Evolutionary conservation across 495 filamentous ascomycete genomes (phyloP).

Genomic region (Penicillium maclennaniae): DNA sequence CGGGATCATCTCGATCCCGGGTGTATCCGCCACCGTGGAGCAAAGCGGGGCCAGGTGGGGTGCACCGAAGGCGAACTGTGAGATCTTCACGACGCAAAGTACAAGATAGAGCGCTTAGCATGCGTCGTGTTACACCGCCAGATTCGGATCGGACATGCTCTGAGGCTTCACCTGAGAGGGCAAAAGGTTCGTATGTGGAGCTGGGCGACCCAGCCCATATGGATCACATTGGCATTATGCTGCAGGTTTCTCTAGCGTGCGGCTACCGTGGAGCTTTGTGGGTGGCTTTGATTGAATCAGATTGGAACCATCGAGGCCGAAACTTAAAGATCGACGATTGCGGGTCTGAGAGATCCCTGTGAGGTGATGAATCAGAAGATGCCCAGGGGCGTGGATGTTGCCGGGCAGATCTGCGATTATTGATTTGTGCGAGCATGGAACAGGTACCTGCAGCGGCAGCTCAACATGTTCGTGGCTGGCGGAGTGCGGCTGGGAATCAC

Average conservation of each 20-base stretch:
- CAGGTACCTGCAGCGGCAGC: slow-evolving; percentile 23
- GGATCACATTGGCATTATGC: slow-evolving; percentile 22
- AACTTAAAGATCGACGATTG: slow-evolving; percentile 9
- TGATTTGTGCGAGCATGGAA: slow-evolving; percentile 9
- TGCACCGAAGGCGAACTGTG: slow-evolving; percentile 8
- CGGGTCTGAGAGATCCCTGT: slow-evolving; percentile 4
- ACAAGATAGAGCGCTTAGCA: slow-evolving; percentile 12
- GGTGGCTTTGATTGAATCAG: slow-evolving; percentile 6
- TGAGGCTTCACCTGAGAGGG: not conserved
- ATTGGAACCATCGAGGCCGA: not conserved
- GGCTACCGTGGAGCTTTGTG: slow-evolving; percentile 2
- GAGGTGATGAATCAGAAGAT: slow-evolving; percentile 18
- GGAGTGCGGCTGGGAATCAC: slow-evolving; percentile 1
- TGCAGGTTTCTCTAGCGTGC: slow-evolving; percentile 13
- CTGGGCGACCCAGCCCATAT: slow-evolving; percentile 13
- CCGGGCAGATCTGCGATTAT: slow-evolving; percentile 13
- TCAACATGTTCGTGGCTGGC: slow-evolving; percentile 13
- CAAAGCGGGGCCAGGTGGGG: not conserved
- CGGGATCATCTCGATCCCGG: slow-evolving; percentile 4
- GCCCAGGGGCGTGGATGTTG: not conserved
- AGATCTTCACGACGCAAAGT: slow-evolving; percentile 6
- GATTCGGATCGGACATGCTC: slow-evolving; percentile 20
- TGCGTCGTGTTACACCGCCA: slow-evolving; percentile 28
- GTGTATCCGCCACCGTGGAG: slow-evolving; percentile 7
- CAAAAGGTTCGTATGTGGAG: slow-evolving; percentile 1